Base-by-base conservation (phyloP, 2,329 filamentous ascomycete species). In the Trichoderma gracile region DNA sequence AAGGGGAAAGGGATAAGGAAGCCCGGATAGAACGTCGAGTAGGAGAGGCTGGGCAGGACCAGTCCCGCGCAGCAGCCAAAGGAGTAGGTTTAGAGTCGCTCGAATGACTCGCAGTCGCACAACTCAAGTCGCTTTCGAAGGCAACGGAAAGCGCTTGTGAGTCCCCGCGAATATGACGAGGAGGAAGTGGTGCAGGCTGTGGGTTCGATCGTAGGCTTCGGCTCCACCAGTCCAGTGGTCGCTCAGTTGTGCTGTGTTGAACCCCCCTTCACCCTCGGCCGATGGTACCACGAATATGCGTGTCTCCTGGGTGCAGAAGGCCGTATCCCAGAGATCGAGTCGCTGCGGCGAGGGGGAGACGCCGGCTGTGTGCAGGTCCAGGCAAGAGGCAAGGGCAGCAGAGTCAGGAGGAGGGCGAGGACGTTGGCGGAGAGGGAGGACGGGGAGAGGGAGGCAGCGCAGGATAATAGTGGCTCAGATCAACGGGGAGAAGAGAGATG, bases 381-480 rank as follows among this genome's bases (percentile, higher is more conserved):
- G 21, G 38, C 43, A 57, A 47, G 55, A 8, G 21, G 38, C 43
- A 57, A 47, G 55, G 21, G 58, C 30, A 52, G 33, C 40, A 38
- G 33, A 38, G 10, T 60, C 43, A 56, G 60, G 52, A 54, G 30
- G 49, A 56, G 61, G 52, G 55, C 46, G 55, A 58, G 40, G 30
- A 27, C 33, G 10, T 14, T 38, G 33, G 33, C 12, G 10, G 33
- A 14, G 33, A 38, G 33, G 33, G 33, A 38, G 33, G 30, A 14
- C 33, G 33, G 23, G 23, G 46, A 23, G 63, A 46, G 63, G 63
- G 19, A 59, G 46, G 46, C 54, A 53, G 53, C 45, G 59, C 12
- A 8, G 23, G 59, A 55, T 49, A 53, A n/a, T 12, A 30, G 55
- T 64, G 63, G 55, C 54, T 64, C 54, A 49, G 43, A 59, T 53